A percentile compares a stretch with the other conserved stretches of the same genome.
Conservation (phyloP, 345 rosid species). For the Melaleuca quinquenervia region DNA sequence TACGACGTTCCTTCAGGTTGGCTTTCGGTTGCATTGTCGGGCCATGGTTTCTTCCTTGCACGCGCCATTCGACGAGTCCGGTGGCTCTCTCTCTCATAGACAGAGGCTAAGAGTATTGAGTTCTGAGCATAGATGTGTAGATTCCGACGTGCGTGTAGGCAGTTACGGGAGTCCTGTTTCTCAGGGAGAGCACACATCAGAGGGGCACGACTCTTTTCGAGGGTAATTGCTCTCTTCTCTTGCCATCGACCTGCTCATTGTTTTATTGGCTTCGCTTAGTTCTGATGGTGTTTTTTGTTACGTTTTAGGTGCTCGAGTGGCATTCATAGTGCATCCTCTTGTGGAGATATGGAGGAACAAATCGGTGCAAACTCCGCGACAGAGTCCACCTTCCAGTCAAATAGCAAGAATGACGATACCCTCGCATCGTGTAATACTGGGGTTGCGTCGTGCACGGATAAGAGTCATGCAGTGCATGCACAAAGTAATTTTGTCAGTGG, state of each 20-base stretch:
- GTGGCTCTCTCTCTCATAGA: not conserved
- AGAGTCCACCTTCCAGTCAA: conserved; percentile 50
- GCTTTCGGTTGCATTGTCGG: not conserved
- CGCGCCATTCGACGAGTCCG: not conserved
- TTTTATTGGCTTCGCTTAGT: not conserved
- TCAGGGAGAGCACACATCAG: conserved; percentile 8
- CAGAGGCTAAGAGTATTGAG: not conserved
- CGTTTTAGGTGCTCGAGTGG: not conserved
- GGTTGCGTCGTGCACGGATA: conserved; percentile 22
- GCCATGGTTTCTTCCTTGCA: not conserved
- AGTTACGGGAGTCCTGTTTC: conserved; percentile 11
- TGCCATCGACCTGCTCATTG: not conserved
- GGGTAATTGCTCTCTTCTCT: conserved; percentile 15
- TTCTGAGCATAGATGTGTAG: not conserved
- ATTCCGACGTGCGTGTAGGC: conserved; percentile 14
- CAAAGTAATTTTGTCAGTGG: conserved; percentile 47
- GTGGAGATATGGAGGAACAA: conserved; percentile 25
- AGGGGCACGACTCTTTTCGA: conserved; percentile 12
- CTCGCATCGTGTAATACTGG: conserved; percentile 31
- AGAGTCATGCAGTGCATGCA: conserved; percentile 20
- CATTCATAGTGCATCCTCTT: conserved; percentile 14
- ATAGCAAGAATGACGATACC: conserved; percentile 41
- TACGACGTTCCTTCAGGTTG: not conserved
- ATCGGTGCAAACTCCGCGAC: conserved; percentile 19
- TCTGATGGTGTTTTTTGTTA: not conserved